Conservation (phyloP, 2,329 filamentous ascomycete species). For the Trichoderma arundinaceum region DNA sequence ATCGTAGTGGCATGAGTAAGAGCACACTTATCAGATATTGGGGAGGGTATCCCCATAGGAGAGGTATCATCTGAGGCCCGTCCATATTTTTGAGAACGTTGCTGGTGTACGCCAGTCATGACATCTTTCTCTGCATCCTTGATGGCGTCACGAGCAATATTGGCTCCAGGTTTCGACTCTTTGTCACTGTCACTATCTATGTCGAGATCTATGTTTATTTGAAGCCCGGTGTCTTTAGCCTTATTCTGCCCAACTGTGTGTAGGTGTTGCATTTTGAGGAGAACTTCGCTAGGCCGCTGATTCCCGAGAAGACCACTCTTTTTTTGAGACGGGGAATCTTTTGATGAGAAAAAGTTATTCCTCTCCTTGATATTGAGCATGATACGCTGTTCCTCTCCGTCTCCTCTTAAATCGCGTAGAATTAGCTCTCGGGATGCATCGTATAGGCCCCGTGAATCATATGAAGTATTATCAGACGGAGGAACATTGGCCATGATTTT, state of each 20-base stretch:
- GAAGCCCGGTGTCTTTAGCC: constrained; percentile 63
- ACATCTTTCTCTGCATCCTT: constrained; percentile 69
- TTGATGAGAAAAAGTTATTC: constrained; percentile 76
- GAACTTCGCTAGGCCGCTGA: constrained; percentile 71
- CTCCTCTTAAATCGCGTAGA: constrained; percentile 78
- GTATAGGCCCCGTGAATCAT: constrained; percentile 64
- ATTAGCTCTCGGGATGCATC: constrained; percentile 77
- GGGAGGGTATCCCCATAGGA: constrained; percentile 60
- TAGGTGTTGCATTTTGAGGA: constrained; percentile 69
- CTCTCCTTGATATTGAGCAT: constrained; percentile 89
- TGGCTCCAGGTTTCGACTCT: constrained; percentile 60
- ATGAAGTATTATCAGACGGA: constrained; percentile 72
- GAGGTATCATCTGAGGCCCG: constrained; percentile 53
- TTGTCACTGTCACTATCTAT: constrained; percentile 73
- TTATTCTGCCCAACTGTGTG: constrained; percentile 55
- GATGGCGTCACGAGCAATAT: constrained; percentile 73
- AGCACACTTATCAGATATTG: constrained; percentile 63
- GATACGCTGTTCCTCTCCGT: constrained; percentile 76
- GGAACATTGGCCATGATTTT: constrained; percentile 91
- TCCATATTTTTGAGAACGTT: constrained; percentile 64
- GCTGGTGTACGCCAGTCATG: constrained; percentile 66
- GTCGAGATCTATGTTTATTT: constrained; percentile 68
- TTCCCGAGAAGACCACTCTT: constrained; percentile 64
- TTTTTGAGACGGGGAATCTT: constrained; percentile 54
- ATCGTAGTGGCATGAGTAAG: constrained; percentile 89